phyloP scores from a whole-genome alignment of 1,139 yeast species.

The Candida sp. region DNA sequence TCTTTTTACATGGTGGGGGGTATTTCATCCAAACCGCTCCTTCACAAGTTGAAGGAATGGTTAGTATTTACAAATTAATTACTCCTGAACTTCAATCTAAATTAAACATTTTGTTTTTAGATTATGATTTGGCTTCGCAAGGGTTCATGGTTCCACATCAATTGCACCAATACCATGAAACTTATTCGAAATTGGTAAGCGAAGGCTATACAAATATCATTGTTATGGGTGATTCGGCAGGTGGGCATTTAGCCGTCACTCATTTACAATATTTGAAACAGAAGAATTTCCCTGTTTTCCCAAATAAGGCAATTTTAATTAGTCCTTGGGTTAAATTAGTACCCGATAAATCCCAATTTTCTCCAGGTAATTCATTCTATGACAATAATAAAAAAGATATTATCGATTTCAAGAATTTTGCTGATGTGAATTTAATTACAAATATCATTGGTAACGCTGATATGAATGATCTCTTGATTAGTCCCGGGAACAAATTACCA shows the following conservation, averaged over 20 bases:
- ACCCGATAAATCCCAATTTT: conserved; percentile 9
- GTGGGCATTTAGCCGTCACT: conserved; percentile 33
- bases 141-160: conserved; percentile 35
- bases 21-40: conserved; percentile 33
- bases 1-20: conserved; percentile 45
- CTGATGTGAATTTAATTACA: conserved; percentile 2
- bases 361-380: conserved; percentile 29
- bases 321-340: conserved; percentile 36
- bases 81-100: conserved; percentile 21
- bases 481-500: conserved; percentile 14
- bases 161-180: conserved; percentile 27
- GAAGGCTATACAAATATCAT: conserved; percentile 30
- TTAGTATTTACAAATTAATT: conserved; percentile 27
- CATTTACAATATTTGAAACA: conserved; percentile 25
- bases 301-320: conserved; percentile 28
- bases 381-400: conserved; percentile 32
- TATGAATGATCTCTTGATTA: conserved; percentile 7
- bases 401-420: conserved; percentile 15
- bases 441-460: conserved; percentile 11
- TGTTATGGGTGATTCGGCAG: conserved; percentile 42
- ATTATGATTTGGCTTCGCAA: conserved; percentile 32
- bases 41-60: conserved; percentile 27
- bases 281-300: conserved; percentile 13
- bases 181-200: conserved; percentile 24
- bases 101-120: conserved; percentile 32